A percentile compares a stretch with the other conserved stretches of the same genome.
Conservation (phyloP, 108 stramenopile genomes). For the Skeletonema grethae region DNA sequence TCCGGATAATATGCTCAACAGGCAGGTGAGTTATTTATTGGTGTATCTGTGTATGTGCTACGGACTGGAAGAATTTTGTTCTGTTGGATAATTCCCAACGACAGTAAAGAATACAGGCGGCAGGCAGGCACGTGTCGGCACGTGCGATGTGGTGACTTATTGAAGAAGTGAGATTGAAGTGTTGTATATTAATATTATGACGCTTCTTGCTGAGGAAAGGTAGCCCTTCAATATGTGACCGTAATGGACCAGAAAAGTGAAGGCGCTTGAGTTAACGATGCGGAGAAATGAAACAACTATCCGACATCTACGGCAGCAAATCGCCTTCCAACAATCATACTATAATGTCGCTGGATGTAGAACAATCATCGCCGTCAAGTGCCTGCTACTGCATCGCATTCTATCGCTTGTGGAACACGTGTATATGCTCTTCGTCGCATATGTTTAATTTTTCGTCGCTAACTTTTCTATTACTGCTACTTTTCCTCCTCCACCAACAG, state of each 20-base stretch:
- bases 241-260: not conserved
- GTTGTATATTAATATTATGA: not conserved
- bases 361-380: not conserved
- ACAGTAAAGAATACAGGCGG: not conserved
- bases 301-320: too few relatives aligned
- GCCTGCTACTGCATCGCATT: not conserved
- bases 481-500: conserved; percentile 29
- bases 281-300: not conserved
- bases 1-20: conserved; percentile 79
- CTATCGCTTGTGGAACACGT: not conserved
- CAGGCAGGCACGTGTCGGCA: not conserved
- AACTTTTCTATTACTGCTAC: not conserved
- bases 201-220: not conserved
- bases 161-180: not conserved
- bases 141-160: not conserved
- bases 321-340: not conserved
- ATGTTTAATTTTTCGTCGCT: conserved; percentile 8
- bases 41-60: not conserved
- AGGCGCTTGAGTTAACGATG: not conserved
- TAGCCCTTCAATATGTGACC: not conserved
- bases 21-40: conserved; percentile 61
- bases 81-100: not conserved
- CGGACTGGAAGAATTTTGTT: not conserved
- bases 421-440: not conserved
- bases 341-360: not conserved